Evolutionary conservation across 352 stramenopile species (phyloP).

Genomic region (Phytophthora pisi): DNA sequence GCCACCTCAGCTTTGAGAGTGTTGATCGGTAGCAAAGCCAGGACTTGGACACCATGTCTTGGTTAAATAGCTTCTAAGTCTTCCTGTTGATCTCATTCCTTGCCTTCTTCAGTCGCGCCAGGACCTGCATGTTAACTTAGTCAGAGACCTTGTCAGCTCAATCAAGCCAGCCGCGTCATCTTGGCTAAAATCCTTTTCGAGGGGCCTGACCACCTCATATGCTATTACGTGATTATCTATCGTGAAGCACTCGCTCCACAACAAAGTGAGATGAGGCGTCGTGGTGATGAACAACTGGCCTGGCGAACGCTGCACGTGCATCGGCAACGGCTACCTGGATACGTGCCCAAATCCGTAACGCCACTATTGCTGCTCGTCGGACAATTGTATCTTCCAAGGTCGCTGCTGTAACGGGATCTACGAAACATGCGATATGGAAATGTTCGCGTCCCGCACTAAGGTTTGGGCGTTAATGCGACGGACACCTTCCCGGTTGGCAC

Average conservation of each 20-base stretch:
- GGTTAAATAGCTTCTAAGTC: not conserved
- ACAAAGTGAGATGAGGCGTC: no score
- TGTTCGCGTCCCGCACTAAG: not conserved
- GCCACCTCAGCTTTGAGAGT: slow-evolving; percentile 8
- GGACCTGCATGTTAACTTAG: not conserved
- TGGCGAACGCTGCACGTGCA: no score
- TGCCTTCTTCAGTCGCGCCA: slow-evolving; percentile 11
- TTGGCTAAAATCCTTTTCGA: slow-evolving; percentile 17
- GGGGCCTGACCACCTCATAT: not conserved
- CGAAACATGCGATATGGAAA: not conserved
- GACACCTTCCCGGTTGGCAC: not conserved
- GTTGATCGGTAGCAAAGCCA: slow-evolving; percentile 18
- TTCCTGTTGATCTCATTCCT: slow-evolving; percentile 24
- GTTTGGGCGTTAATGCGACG: not conserved
- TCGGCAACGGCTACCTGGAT: no score
- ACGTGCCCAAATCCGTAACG: no score
- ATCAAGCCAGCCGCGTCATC: slow-evolving; percentile 1
- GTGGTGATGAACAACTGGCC: no score
- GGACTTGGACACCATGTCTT: not conserved
- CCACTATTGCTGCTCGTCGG: not conserved
- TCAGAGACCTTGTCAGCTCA: slow-evolving; percentile 1
- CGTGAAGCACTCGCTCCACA: no score
- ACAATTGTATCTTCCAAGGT: not conserved
- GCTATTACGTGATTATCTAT: no score
- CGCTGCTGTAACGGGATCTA: not conserved